These are phyloP conservation scores for Populus deltoides DNA, from an alignment of 345 rosid species.

Conservation along the genomic window DNA sequence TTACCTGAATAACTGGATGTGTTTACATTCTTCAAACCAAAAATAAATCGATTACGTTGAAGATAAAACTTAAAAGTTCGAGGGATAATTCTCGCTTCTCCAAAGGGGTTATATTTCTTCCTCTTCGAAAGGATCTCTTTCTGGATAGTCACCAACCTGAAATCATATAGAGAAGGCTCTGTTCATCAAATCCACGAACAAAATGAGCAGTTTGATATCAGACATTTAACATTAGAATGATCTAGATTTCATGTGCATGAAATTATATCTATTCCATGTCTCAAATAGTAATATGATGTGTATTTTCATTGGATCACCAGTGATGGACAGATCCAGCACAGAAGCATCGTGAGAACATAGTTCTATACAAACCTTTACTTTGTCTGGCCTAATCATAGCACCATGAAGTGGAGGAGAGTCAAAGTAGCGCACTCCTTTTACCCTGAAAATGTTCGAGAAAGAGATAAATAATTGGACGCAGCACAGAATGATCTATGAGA, in stretches of 20 bases:
- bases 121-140: constrained; percentile 75
- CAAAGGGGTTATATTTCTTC: constrained; percentile 54
- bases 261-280: neutral
- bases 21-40: too few relatives aligned
- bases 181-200: neutral
- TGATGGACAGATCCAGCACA: neutral
- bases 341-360: constrained; percentile 1
- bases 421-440: constrained; percentile 71
- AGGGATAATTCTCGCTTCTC: neutral
- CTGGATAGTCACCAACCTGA: constrained; percentile 92
- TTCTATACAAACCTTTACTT: constrained; percentile 65
- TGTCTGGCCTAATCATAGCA: constrained; percentile 82
- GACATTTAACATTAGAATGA: too few relatives aligned
- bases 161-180: neutral
- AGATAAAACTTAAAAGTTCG: neutral
- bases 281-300: neutral
- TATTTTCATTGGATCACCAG: neutral
- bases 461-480: neutral
- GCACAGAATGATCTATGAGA: neutral
- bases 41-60: neutral
- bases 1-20: too few relatives aligned
- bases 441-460: constrained; percentile 43
- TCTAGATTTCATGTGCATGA: too few relatives aligned
- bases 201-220: neutral
- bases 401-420: constrained; percentile 77